Percentiles rank a stretch among this genome's conserved stretches.
Conservation (phyloP, 164 flowering plant species). For the Cinnamomum chago region DNA sequence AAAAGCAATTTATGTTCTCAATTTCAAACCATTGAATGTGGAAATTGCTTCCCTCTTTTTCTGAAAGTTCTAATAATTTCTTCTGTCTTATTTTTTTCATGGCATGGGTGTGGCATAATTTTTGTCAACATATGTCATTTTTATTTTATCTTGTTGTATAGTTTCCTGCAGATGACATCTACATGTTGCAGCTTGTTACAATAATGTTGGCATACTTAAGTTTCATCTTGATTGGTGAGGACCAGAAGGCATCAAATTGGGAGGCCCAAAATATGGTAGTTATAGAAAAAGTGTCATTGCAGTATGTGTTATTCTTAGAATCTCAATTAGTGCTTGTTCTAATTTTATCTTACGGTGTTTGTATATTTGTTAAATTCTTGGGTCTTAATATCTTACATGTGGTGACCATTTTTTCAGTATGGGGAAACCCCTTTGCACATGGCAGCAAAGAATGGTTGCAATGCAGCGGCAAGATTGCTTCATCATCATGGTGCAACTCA, state of each 20-base stretch:
- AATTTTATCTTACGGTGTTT: neutral
- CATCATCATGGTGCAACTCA: slow-evolving; percentile 84
- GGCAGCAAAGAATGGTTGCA: slow-evolving; percentile 98
- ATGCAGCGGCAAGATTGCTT: slow-evolving; percentile 69
- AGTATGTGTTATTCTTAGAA: neutral
- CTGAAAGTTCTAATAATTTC: no score
- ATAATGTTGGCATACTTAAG: slow-evolving; percentile 60
- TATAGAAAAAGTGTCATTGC: neutral
- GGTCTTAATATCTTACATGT: slow-evolving; percentile 6
- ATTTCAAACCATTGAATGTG: no score
- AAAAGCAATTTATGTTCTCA: no score
- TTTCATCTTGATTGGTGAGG: slow-evolving; percentile 66
- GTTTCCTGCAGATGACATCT: slow-evolving; percentile 73
- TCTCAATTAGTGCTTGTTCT: neutral
- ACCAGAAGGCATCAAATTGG: slow-evolving; percentile 67
- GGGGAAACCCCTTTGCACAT: slow-evolving; percentile 98
- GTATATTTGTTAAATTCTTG: slow-evolving; percentile 1
- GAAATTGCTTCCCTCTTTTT: no score
- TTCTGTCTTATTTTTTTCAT: no score
- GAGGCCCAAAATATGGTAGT: slow-evolving; percentile 84
- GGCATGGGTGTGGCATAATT: neutral
- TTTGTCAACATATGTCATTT: neutral
- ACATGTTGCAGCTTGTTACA: slow-evolving; percentile 83
- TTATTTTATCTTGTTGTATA: neutral
- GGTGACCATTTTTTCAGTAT: slow-evolving; percentile 45